These are phyloP conservation scores for Nigrograna mackinnonii DNA, from an alignment of 2,329 filamentous ascomycete genomes.

Conservation along the genomic window DNA sequence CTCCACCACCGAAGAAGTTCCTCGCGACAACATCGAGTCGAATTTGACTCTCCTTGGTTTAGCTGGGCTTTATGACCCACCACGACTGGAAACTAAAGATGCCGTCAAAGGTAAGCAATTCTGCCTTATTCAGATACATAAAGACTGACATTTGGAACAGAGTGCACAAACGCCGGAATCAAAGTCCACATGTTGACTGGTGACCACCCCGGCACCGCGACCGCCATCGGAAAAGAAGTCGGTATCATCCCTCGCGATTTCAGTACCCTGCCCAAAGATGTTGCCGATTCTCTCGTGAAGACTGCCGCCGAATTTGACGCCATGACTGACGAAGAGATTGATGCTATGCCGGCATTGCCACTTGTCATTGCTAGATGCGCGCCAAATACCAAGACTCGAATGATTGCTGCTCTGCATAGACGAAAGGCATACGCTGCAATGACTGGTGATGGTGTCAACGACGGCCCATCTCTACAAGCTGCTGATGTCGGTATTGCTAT, in stretches of 20 bases:
- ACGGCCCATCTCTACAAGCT: constrained; percentile 49
- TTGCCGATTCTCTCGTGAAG: constrained; percentile 18
- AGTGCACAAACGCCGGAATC: constrained; percentile 44
- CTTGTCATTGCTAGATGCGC: constrained; percentile 43
- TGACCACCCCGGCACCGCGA: constrained; percentile 49
- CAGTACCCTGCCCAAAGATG: constrained; percentile 34
- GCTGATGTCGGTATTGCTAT: constrained; percentile 52
- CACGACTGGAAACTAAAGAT: constrained; percentile 72
- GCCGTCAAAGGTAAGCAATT: constrained; percentile 29
- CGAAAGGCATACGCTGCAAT: constrained; percentile 46
- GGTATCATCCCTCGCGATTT: constrained; percentile 48
- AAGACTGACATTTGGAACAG: too few relatives aligned
- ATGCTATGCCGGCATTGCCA: constrained; percentile 34
- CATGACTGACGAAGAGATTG: constrained; percentile 39
- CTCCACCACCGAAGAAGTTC: constrained; percentile 31
- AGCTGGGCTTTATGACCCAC: constrained; percentile 80
- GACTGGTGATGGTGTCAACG: constrained; percentile 51
- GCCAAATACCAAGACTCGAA: constrained; percentile 44
- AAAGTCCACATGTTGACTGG: constrained; percentile 53
- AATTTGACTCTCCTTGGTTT: constrained; percentile 59
- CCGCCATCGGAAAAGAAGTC: constrained; percentile 50
- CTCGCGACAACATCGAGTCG: constrained; percentile 6
- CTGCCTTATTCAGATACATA: neutral
- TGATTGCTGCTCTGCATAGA: constrained; percentile 37
- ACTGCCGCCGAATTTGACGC: constrained; percentile 38